Evolutionary conservation across 805 yeast species (phyloP).

Genomic region (Teunomyces gatunensis): DNA sequence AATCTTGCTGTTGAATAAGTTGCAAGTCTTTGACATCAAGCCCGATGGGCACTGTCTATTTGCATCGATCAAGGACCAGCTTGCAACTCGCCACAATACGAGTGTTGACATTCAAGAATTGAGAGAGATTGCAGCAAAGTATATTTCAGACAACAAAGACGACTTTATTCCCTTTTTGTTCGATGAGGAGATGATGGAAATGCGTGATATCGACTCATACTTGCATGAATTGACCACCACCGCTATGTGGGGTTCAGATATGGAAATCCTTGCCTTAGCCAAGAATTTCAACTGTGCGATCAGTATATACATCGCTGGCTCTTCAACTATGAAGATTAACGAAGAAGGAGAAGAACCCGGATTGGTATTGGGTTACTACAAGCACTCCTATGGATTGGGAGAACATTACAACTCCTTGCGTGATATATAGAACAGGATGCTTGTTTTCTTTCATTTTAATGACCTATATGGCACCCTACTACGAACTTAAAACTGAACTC

Average conservation of each 20-base stretch:
- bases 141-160: slow-evolving; percentile 62
- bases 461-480: too few relatives aligned
- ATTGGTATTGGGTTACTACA: slow-evolving; percentile 75
- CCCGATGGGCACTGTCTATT: slow-evolving; percentile 97
- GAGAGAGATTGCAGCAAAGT: slow-evolving; percentile 61
- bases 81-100: slow-evolving; percentile 48
- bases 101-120: slow-evolving; percentile 47
- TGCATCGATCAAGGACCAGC: slow-evolving; percentile 80
- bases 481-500: neutral
- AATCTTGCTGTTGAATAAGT: slow-evolving; percentile 46
- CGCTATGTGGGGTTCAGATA: slow-evolving; percentile 94
- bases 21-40: slow-evolving; percentile 64
- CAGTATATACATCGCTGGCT: slow-evolving; percentile 75
- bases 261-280: slow-evolving; percentile 83
- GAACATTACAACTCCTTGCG: slow-evolving; percentile 85
- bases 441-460: too few relatives aligned
- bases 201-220: slow-evolving; percentile 67
- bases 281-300: slow-evolving; percentile 70
- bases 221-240: slow-evolving; percentile 67
- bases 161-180: slow-evolving; percentile 79
- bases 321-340: slow-evolving; percentile 62
- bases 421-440: slow-evolving; percentile 7
- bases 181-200: slow-evolving; percentile 67
- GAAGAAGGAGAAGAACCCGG: slow-evolving; percentile 51
- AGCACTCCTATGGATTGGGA: slow-evolving; percentile 84